Percentiles rank a stretch among this genome's conserved stretches.
Evolutionary conservation across 164 flowering plant species (phyloP).

Genomic region (Liquidambar formosana): DNA sequence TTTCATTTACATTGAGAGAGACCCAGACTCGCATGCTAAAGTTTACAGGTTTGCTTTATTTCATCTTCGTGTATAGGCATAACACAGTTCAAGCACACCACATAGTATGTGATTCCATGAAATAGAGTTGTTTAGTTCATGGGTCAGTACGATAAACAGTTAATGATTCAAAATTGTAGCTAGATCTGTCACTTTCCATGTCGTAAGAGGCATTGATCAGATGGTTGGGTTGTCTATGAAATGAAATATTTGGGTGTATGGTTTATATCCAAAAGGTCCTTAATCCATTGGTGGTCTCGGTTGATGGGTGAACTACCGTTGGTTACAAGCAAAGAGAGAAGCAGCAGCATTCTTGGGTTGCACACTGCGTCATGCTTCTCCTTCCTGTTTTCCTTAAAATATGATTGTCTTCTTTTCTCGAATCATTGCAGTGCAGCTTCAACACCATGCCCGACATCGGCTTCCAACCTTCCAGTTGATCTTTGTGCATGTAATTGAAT

Average conservation of each 20-base stretch:
- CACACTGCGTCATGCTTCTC: background rate
- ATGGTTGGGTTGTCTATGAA: background rate
- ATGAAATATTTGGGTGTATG: too few relatives aligned
- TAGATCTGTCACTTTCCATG: background rate
- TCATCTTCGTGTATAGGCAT: slow-evolving; percentile 4
- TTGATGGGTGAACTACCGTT: background rate
- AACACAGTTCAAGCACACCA: background rate
- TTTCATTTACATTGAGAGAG: slow-evolving; percentile 95
- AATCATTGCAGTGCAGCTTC: slow-evolving; percentile 91
- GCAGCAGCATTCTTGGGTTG: background rate
- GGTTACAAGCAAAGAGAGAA: background rate
- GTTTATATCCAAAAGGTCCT: background rate
- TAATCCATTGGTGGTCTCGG: background rate
- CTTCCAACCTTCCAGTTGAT: slow-evolving; percentile 98
- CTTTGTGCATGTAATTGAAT: slow-evolving; percentile 97
- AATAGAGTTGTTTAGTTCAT: background rate
- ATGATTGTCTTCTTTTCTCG: slow-evolving; percentile 12
- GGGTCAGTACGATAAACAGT: background rate
- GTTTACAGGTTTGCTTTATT: slow-evolving; percentile 72
- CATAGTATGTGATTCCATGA: background rate
- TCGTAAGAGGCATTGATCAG: background rate
- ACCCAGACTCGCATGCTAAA: slow-evolving; percentile 98
- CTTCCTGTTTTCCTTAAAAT: background rate
- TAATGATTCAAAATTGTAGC: background rate
- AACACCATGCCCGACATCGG: slow-evolving; percentile 94